Conservation (phyloP, 2,329 filamentous ascomycete species). For the Immersiporthe knoxdaviesiana region DNA sequence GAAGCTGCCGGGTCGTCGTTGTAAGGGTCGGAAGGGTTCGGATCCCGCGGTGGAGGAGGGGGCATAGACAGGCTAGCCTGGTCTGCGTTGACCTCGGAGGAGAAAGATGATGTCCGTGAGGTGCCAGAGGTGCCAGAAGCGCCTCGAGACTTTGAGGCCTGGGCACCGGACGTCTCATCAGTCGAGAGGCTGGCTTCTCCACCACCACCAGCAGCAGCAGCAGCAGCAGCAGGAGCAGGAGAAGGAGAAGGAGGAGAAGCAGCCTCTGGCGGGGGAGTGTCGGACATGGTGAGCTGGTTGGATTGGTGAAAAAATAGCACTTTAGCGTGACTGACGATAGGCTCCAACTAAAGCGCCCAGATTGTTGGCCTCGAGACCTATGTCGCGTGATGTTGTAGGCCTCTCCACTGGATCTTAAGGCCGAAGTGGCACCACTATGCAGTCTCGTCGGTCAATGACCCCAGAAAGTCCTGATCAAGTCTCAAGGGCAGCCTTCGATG, state of each 20-base stretch:
- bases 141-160: conserved; percentile 30
- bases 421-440: conserved; percentile 3
- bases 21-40: conserved; percentile 46
- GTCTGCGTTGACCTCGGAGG: conserved; percentile 56
- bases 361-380: conserved; percentile 11
- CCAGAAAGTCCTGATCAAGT: neutral
- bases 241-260: conserved; percentile 7
- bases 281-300: conserved; percentile 20
- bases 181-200: neutral
- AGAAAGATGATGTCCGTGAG: conserved; percentile 50
- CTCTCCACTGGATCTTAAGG: neutral
- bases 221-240: too few relatives aligned
- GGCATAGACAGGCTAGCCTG: conserved; percentile 68
- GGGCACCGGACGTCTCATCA: conserved; percentile 9
- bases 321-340: conserved; percentile 17
- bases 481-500: neutral
- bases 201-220: too few relatives aligned
- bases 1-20: conserved; percentile 44
- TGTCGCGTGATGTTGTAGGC: neutral
- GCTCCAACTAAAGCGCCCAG: conserved; percentile 32
- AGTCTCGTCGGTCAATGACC: neutral
- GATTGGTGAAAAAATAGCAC: neutral
- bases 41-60: conserved; percentile 51
- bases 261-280: conserved; percentile 12
- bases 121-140: conserved; percentile 40